phyloP scores from a whole-genome alignment of 768 basidiomycete genomes.

The Phaeotremella skinneri region DNA sequence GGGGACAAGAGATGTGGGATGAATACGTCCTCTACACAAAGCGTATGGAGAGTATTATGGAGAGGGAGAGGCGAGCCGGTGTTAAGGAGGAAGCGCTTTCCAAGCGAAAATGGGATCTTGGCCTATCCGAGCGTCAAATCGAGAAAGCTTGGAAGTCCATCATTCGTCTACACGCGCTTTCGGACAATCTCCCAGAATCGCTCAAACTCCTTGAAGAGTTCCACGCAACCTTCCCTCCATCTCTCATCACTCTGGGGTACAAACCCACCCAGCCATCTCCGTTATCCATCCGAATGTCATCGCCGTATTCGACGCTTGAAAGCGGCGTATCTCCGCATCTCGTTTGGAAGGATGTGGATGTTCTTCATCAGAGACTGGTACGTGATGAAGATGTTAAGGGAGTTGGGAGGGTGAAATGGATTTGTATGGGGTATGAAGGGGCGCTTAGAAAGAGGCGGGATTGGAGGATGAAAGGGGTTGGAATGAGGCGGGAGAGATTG shows the following conservation, averaged over 20 bases:
- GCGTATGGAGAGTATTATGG: not conserved
- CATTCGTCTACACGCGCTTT: conserved; percentile 64
- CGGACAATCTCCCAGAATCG: conserved; percentile 56
- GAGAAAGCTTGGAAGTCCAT: conserved; percentile 69
- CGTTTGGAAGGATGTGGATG: conserved; percentile 71
- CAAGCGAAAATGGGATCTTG: conserved; percentile 8
- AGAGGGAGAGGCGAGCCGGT: conserved; percentile 1
- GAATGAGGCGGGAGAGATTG: not conserved
- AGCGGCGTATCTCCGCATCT: conserved; percentile 76
- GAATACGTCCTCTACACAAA: conserved; percentile 56
- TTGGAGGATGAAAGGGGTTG: conserved; percentile 16
- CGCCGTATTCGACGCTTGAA: conserved; percentile 63
- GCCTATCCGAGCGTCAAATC: conserved; percentile 51
- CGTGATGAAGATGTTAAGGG: conserved; percentile 53
- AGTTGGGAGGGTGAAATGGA: conserved; percentile 69
- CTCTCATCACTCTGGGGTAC: conserved; percentile 52
- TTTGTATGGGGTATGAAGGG: conserved; percentile 70
- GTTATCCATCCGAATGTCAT: conserved; percentile 63
- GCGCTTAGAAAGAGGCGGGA: conserved; percentile 63
- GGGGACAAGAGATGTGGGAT: conserved; percentile 66
- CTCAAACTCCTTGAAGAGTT: conserved; percentile 62
- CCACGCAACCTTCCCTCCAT: conserved; percentile 64
- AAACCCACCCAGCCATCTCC: conserved; percentile 52
- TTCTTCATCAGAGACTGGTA: conserved; percentile 72
- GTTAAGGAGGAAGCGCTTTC: not conserved